Evolutionary conservation across 208 protist species (phyloP), one percentile per base, ranked within the genome.

Genomic region (Herpetomonas muscarum): DNA sequence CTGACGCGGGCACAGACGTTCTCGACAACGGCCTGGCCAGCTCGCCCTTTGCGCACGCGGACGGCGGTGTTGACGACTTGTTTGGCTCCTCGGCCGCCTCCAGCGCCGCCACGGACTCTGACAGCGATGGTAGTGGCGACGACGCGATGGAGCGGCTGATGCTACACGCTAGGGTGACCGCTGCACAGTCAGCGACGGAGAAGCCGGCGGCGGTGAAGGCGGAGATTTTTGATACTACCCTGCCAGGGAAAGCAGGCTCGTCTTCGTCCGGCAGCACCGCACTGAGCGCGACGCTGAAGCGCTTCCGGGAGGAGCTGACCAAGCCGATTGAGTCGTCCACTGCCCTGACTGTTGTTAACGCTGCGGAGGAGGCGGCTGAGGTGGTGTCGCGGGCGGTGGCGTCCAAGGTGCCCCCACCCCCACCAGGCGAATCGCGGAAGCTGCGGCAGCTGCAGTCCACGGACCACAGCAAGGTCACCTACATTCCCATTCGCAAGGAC

Each of bases 391-490:
- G 53, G 0, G 45, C 87, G 6, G 55, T 91, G 7, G 36, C 59
- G 0, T 63, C 75, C 15, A 94, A 94, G 55, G 41, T 79, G 17
- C 81, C 87, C 25, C 64, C 64, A 31, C 79, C 74, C 1, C 57
- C 67, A 7, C 30, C 79, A 0, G 76, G 67, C 1, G 82, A 92
- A 30, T 51, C 56, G 25, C 87, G 82, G 62, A 84, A 84, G 42
- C 59, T 94, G 64, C 78, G 83, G 13, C 67, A 80, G 55, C 73
- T 94, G 45, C 52, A 76, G 30, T 87, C 87, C 36, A 77, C 92
- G 5, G 76, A 92, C 56, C 87, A 94, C 64, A 69, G 55, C 59
- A 59, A 49, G 10, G 61, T 90, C 37, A 25, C 66, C 13, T 94
- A 94, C 59, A 21, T 56, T 3, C 48, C 73, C 0, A 74, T 93